Conservation (phyloP, 2,329 filamentous ascomycete genomes). For the Fusarium citri region DNA sequence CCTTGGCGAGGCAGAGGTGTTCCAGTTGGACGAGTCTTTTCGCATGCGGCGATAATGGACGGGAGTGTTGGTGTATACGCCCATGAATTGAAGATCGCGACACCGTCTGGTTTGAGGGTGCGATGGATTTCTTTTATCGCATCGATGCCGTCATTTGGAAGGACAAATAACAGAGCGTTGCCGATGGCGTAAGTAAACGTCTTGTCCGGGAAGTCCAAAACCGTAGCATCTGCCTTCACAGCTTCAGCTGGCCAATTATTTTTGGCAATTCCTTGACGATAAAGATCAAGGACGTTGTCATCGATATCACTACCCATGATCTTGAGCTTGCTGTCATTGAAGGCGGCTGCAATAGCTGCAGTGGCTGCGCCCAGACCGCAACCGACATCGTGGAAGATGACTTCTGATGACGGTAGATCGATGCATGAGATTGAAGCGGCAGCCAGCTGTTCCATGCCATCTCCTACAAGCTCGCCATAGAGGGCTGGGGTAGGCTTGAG, state of each 20-base stretch:
- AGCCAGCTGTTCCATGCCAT: constrained; percentile 13
- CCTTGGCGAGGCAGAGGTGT: background rate
- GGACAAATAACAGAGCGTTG: background rate
- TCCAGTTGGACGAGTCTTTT: background rate
- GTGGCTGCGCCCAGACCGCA: constrained; percentile 18
- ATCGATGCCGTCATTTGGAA: background rate
- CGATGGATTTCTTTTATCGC: background rate
- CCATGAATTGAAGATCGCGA: constrained; percentile 8
- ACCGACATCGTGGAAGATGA: constrained; percentile 8
- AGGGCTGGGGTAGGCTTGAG: constrained; percentile 14
- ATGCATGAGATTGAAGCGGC: background rate
- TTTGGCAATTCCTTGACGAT: background rate
- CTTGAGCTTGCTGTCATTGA: fast-evolving
- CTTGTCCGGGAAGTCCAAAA: background rate
- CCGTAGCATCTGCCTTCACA: background rate
- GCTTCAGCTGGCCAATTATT: background rate
- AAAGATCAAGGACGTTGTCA: fast-evolving
- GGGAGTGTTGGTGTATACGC: background rate
- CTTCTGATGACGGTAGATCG: fast-evolving
- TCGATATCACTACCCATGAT: constrained; percentile 16
- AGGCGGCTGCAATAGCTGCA: background rate
- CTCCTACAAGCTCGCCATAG: background rate
- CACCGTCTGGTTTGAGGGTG: background rate
- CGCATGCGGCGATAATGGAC: background rate
- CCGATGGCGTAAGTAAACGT: constrained; percentile 1